phyloP scores from a whole-genome alignment of 305 asterid species.

The Rubia balearica region DNA sequence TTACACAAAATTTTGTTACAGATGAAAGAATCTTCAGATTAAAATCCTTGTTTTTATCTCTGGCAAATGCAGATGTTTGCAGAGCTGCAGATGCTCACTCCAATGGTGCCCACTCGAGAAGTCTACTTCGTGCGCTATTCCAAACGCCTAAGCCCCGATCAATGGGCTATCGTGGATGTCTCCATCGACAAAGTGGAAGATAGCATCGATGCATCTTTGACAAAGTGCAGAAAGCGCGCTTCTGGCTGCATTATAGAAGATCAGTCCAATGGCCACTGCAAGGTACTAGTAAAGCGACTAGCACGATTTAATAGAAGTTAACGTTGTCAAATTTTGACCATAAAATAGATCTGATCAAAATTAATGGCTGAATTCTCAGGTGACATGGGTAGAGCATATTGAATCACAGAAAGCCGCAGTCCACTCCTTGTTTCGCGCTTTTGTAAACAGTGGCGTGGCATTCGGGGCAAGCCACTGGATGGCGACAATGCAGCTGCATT shows the following conservation, averaged over 20 bases:
- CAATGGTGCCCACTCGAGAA: constrained; percentile 72
- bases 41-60: not conserved
- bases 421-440: constrained; percentile 52
- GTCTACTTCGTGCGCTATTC: constrained; percentile 60
- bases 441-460: constrained; percentile 70
- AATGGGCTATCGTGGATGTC: constrained; percentile 83
- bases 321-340: no score
- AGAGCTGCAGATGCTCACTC: constrained; percentile 82
- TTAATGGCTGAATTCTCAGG: constrained; percentile 34
- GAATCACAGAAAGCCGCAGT: constrained; percentile 58
- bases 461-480: constrained; percentile 91
- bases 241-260: constrained; percentile 90
- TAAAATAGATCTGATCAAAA: not conserved
- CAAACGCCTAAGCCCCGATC: constrained; percentile 45
- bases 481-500: constrained; percentile 64
- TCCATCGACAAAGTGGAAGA: constrained; percentile 63
- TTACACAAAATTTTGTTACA: no score
- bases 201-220: constrained; percentile 40
- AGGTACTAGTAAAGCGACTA: constrained; percentile 25
- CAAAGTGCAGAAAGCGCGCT: constrained; percentile 67
- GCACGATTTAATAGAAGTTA: no score
- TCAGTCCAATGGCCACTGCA: constrained; percentile 69
- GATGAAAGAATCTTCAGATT: no score
- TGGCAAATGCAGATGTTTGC: constrained; percentile 54
- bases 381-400: constrained; percentile 86